Conservation (phyloP, 108 stramenopile species). For the Nitzschia sp. region DNA sequence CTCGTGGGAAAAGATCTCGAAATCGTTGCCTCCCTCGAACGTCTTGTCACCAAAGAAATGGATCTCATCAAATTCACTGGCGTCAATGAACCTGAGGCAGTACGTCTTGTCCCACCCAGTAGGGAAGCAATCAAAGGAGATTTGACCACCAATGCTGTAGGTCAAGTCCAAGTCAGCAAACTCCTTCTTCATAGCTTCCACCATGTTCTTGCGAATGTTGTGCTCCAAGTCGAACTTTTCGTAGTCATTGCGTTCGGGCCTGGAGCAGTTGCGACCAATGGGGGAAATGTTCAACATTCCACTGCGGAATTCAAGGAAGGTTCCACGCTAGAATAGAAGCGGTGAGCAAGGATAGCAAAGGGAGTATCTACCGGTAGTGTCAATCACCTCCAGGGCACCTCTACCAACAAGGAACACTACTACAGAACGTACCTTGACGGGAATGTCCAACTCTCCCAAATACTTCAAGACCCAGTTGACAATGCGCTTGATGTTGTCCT, state of each 20-base stretch:
- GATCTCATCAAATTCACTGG: conserved; percentile 92
- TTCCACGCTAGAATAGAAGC: conserved; percentile 73
- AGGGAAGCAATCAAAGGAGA: conserved; percentile 98
- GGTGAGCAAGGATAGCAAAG: neutral
- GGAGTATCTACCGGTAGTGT: too few species aligned
- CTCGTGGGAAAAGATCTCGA: conserved; percentile 92
- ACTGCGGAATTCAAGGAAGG: conserved; percentile 98
- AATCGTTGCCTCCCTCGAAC: conserved; percentile 98
- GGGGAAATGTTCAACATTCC: conserved; percentile 99
- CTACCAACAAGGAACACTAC: neutral
- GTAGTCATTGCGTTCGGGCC: conserved; percentile 96
- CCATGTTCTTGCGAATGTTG: conserved; percentile 89
- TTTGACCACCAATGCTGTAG: conserved; percentile 98
- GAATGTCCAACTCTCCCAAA: conserved; percentile 86
- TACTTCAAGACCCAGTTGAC: conserved; percentile 96
- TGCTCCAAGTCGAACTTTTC: conserved; percentile 91
- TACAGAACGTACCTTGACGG: conserved; percentile 79
- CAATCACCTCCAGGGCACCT: too few species aligned
- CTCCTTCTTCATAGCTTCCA: conserved; percentile 89
- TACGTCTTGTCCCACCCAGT: conserved; percentile 99
- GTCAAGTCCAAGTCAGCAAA: conserved; percentile 90
- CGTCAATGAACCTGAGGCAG: conserved; percentile 84
- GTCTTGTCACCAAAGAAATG: conserved; percentile 99
- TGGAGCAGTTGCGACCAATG: conserved; percentile 97
- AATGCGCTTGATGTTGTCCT: conserved; percentile 95